phyloP scores from a whole-genome alignment of 768 basidiomycete species.

The Leccinum arenicola region DNA sequence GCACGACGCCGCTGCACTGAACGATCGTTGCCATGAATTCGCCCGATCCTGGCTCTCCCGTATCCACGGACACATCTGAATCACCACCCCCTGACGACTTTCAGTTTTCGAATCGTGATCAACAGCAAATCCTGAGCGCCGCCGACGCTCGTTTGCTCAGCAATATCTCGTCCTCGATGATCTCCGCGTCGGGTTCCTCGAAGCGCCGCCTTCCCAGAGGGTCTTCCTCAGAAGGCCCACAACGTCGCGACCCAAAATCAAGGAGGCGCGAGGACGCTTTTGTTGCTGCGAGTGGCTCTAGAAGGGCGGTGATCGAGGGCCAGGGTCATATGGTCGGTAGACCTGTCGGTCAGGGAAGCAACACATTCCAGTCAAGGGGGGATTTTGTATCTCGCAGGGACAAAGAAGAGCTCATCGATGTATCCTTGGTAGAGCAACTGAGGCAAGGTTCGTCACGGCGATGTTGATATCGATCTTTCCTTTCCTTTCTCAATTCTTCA shows the following conservation, averaged over 20 bases:
- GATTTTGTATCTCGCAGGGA: constrained; percentile 46
- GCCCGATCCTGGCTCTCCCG: constrained; percentile 36
- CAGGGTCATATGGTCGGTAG: constrained; percentile 16
- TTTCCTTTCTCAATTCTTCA: constrained; percentile 2
- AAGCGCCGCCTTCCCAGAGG: constrained; percentile 53
- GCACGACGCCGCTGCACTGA: neutral
- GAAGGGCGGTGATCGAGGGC: constrained; percentile 23
- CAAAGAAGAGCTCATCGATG: constrained; percentile 55
- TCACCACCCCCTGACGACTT: constrained; percentile 37
- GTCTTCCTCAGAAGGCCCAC: constrained; percentile 40
- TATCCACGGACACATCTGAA: constrained; percentile 37
- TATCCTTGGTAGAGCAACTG: constrained; percentile 46
- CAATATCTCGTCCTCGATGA: constrained; percentile 20
- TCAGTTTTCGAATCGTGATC: constrained; percentile 29
- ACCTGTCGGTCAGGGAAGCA: constrained; percentile 13
- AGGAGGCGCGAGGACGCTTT: constrained; percentile 46
- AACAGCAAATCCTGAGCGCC: constrained; percentile 23
- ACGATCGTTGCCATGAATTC: constrained; percentile 31
- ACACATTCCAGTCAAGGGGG: constrained; percentile 27
- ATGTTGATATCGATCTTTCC: neutral
- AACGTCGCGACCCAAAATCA: constrained; percentile 49
- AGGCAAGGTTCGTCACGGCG: constrained; percentile 45
- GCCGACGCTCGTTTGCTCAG: constrained; percentile 20
- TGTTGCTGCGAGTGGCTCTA: constrained; percentile 18
- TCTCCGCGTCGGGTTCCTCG: constrained; percentile 33